Evolutionary conservation across 2,329 filamentous ascomycete genomes (phyloP).

Genomic region (Penicillium crustosum): DNA sequence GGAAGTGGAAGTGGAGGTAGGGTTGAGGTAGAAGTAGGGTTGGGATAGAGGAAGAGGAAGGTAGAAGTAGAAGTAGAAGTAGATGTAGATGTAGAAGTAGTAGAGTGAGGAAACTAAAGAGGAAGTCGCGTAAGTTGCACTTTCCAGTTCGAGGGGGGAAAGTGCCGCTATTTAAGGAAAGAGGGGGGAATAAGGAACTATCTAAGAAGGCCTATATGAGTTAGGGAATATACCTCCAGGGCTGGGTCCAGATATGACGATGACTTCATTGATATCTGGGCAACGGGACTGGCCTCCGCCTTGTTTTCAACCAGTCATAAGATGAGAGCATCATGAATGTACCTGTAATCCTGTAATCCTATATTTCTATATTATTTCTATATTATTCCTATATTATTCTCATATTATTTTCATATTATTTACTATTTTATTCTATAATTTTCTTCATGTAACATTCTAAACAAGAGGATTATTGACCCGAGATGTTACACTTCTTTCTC

Average conservation of each 20-base stretch:
- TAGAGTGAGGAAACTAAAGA: neutral
- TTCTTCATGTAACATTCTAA: neutral
- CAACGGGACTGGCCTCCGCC: constrained; percentile 25
- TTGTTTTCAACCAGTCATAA: constrained; percentile 16
- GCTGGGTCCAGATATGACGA: constrained; percentile 4
- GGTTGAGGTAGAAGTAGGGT: neutral
- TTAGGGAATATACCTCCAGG: neutral
- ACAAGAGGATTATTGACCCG: neutral
- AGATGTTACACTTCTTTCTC: neutral
- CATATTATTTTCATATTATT: neutral
- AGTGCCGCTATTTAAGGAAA: constrained; percentile 7
- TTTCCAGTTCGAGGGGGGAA: constrained; percentile 5
- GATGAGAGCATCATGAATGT: constrained; percentile 13
- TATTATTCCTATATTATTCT: neutral
- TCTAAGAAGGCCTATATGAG: neutral
- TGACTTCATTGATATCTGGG: constrained; percentile 26
- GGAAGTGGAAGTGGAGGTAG: neutral
- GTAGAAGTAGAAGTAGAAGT: neutral
- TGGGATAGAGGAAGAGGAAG: neutral
- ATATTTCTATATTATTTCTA: neutral
- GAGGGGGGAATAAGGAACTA: neutral
- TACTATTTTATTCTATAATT: neutral
- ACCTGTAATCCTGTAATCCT: too few relatives aligned
- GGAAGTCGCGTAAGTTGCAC: neutral
- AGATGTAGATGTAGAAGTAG: too few relatives aligned